Evolutionary conservation across 768 basidiomycete species (phyloP), one percentile per base, ranked within the genome.

Genomic region (Suillus plorans): DNA sequence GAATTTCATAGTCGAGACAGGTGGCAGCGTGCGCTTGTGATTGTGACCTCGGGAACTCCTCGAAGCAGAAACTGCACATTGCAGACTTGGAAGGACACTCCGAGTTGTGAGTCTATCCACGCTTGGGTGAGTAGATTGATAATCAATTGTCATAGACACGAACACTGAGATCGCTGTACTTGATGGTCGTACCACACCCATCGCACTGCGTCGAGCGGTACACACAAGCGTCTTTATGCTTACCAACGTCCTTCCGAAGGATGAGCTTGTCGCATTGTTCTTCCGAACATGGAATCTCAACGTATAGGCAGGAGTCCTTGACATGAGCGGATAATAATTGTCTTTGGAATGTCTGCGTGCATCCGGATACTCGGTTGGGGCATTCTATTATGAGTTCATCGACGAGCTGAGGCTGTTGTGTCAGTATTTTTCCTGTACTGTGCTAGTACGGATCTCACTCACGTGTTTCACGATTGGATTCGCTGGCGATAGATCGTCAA

Each of bases 381-480:
- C 93, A 95, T 73, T 89, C 85, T 0, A 94, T 91, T 16, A 83
- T 50, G 52, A 95, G 81, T 78, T 95, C 93, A 67, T 94, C 92
- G 52, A 94, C 93, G 61, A 95, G 84, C 92, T 94, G 67, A 22
- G 67, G 60, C 59, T 41, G 16, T 45, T 20, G 25, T 31, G 57
- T 69, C 58, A 71, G 50, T 59, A 36, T 31, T 37, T 36, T 25
- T 49, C 57, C 8, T 61, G 61, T 53, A 53, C n/a, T 68, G 53
- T 34, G 47, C 61, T 65, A 10, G 36, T 10, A 58, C 31, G 52
- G n/a, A 39, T 9, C 13, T 59, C 61, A 72, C 75, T 58, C 37
- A 75, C 74, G 66, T 90, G 87, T 66, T 91, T 85, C 50, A 95
- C 82, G 39, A 95, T 88, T 16, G 89, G 86, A 73, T 87, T 85